phyloP scores from a whole-genome alignment of 441 rosid genomes.

The Pelargonium cotyledonis region DNA sequence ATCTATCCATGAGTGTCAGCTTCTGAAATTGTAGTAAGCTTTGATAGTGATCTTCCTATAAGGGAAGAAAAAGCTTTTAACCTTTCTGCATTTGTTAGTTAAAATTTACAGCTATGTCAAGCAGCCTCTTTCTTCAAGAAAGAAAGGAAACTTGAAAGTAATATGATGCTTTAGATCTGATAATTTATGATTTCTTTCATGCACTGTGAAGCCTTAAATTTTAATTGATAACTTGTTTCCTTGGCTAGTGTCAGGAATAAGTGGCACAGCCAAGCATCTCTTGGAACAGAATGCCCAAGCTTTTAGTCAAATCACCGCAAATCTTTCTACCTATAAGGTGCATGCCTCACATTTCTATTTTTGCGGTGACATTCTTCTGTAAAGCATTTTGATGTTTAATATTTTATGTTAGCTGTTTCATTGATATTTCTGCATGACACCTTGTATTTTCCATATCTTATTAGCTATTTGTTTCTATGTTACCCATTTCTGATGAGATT shows the following conservation, averaged over 20 bases:
- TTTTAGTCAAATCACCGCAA: slow-evolving; percentile 62
- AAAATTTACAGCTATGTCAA: background rate
- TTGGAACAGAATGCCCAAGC: slow-evolving; percentile 71
- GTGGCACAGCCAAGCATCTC: slow-evolving; percentile 47
- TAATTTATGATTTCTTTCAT: slow-evolving; percentile 6
- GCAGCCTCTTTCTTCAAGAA: background rate
- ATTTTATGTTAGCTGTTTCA: slow-evolving; percentile 1
- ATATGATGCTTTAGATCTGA: background rate
- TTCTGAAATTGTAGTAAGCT: background rate
- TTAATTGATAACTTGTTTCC: slow-evolving; percentile 17
- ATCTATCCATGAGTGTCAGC: too few relatives aligned
- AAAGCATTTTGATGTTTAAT: background rate
- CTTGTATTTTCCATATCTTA: background rate
- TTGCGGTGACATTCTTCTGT: background rate
- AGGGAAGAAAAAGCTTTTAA: background rate
- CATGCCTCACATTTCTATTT: slow-evolving; percentile 12
- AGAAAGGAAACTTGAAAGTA: background rate
- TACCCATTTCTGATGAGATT: background rate
- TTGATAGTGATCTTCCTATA: background rate
- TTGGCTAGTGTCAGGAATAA: slow-evolving; percentile 46
- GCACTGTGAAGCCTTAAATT: slow-evolving; percentile 8
- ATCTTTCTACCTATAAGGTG: slow-evolving; percentile 69
- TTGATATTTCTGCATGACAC: background rate
- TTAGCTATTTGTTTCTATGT: background rate
- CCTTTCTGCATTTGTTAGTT: background rate